A percentile compares a stretch with the other conserved stretches of the same genome.
phyloP scores from a whole-genome alignment of 2,329 filamentous ascomycete species.

The Cryphonectria carpinicola region DNA sequence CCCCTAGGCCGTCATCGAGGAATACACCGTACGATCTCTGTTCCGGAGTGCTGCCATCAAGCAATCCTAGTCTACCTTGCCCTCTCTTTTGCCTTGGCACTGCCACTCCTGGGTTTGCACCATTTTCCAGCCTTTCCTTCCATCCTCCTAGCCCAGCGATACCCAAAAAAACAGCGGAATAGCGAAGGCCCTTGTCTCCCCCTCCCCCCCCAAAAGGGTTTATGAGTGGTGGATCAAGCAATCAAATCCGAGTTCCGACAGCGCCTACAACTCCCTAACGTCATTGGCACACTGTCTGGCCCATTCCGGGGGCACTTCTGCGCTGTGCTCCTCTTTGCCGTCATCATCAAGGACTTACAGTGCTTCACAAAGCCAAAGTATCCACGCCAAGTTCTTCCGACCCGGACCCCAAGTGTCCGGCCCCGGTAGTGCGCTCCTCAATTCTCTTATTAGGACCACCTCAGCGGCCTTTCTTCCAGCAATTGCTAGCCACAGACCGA shows the following conservation, averaged over 20 bases:
- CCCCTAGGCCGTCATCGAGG: slow-evolving; percentile 3
- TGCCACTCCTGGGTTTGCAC: neutral
- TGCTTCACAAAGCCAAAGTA: neutral
- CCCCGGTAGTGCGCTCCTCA: slow-evolving; percentile 9
- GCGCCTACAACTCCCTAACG: slow-evolving; percentile 19
- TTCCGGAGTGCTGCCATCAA: neutral
- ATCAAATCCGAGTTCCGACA: slow-evolving; percentile 25
- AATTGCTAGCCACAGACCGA: neutral
- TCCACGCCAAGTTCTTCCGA: slow-evolving; percentile 16
- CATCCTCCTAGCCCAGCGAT: slow-evolving; percentile 9
- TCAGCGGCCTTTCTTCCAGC: neutral
- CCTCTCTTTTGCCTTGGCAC: neutral
- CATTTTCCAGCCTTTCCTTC: neutral
- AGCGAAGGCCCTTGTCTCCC: slow-evolving; percentile 12
- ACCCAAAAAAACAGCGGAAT: slow-evolving; percentile 12
- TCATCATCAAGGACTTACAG: neutral
- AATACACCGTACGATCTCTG: slow-evolving; percentile 6
- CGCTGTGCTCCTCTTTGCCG: slow-evolving; percentile 5
- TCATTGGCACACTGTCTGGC: slow-evolving; percentile 19
- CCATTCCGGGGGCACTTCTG: neutral
- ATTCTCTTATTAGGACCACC: slow-evolving; percentile 13
- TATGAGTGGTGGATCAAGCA: slow-evolving; percentile 28
- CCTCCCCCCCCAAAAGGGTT: neutral
- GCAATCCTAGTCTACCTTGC: neutral
- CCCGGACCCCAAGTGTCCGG: slow-evolving; percentile 6